A percentile compares a stretch with the other conserved stretches of the same genome.
Evolutionary conservation across 169 alveolate species (phyloP).

Genomic region (Plasmodium gallinaceum): DNA sequence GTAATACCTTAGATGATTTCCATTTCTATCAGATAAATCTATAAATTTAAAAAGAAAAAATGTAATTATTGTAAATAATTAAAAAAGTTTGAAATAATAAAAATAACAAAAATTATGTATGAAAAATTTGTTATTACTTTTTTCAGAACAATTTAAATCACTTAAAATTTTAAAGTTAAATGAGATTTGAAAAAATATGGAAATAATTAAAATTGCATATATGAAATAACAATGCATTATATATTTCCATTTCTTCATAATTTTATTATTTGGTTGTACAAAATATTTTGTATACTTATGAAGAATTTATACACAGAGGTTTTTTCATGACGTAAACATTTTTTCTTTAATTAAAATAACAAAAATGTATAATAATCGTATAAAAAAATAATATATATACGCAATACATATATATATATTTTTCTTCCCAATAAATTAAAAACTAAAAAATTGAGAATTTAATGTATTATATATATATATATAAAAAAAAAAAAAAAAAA

Average conservation of each 20-base stretch:
- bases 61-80: background rate
- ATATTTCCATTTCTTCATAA: background rate
- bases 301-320: too few species aligned
- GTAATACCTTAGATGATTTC: conserved; percentile 44
- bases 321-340: too few species aligned
- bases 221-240: conserved; percentile 2
- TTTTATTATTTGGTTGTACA: too few species aligned
- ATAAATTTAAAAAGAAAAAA: background rate
- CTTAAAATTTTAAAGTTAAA: conserved; percentile 4
- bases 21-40: conserved; percentile 55
- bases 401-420: too few species aligned
- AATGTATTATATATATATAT: too few species aligned
- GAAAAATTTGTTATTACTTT: background rate
- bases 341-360: too few species aligned
- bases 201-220: background rate
- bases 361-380: too few species aligned
- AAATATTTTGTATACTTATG: too few species aligned
- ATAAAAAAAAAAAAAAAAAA: too few species aligned
- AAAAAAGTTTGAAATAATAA: background rate
- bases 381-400: too few species aligned
- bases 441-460: too few species aligned
- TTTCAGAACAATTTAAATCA: background rate
- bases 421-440: too few species aligned
- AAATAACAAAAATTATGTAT: background rate
- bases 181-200: background rate